These are phyloP conservation scores for Ganoderma leucocontextum DNA, from an alignment of 1,284 basidiomycete species.

Conservation along the genomic window DNA sequence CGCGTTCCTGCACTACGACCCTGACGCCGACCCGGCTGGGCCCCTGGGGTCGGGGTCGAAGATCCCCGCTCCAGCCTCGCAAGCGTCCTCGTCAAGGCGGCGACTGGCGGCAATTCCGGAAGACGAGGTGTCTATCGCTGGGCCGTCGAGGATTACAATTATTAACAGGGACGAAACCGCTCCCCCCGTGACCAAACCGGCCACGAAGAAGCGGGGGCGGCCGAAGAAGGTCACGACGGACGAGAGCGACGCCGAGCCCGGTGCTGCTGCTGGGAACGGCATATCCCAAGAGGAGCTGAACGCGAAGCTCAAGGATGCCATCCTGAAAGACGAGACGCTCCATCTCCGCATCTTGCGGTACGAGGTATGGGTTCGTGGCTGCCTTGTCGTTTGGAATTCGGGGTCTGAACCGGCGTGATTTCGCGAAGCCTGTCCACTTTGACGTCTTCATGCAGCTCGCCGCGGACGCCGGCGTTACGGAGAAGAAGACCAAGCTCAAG, in stretches of 20 bases:
- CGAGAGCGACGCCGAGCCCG: conserved; percentile 25
- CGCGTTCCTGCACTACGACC: conserved; percentile 49
- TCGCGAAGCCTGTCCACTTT: conserved; percentile 64
- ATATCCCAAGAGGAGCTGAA: conserved; percentile 46
- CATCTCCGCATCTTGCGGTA: conserved; percentile 67
- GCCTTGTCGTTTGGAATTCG: background rate
- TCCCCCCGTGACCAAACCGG: conserved; percentile 22
- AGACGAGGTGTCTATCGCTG: conserved; percentile 9
- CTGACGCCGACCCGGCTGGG: conserved; percentile 30
- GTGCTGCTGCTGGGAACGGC: conserved; percentile 30
- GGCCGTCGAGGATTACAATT: conserved; percentile 1
- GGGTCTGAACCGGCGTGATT: conserved; percentile 16
- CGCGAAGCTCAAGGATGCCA: conserved; percentile 48
- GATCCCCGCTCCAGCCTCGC: background rate
- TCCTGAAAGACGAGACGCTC: conserved; percentile 54
- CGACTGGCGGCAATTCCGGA: conserved; percentile 18
- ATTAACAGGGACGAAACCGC: background rate
- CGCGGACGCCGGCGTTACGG: conserved; percentile 40
- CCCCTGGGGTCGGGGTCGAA: conserved; percentile 11
- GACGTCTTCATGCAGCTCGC: conserved; percentile 57
- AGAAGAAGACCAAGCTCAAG: conserved; percentile 42
- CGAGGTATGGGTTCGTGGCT: conserved; percentile 52
- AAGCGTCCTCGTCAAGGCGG: background rate
- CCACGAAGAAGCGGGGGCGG: conserved; percentile 28
- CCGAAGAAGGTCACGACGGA: conserved; percentile 24